phyloP scores from a whole-genome alignment of 23 red algal species.

The Gracilariopsis chorda region DNA sequence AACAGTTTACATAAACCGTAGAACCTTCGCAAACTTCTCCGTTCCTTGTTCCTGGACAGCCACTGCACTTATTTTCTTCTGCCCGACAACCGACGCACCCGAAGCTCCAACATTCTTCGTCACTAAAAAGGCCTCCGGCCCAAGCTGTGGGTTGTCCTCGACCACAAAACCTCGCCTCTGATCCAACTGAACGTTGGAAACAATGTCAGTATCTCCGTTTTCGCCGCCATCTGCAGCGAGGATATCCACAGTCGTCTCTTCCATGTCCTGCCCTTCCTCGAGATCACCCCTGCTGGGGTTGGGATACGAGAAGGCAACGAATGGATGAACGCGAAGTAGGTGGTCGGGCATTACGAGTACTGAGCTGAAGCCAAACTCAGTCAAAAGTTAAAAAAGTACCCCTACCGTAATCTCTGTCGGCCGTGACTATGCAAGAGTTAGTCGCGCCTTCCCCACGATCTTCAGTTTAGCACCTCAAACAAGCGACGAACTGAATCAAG shows the following conservation, averaged over 20 bases:
- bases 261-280: not conserved
- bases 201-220: not conserved
- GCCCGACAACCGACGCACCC: not conserved
- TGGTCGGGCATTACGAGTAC: slow-evolving; percentile 11
- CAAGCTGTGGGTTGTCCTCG: slow-evolving; percentile 23
- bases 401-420: not conserved
- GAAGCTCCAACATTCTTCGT: not conserved
- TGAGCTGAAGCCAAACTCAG: not conserved
- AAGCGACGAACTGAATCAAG: not conserved
- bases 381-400: not conserved
- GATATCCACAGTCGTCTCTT: not conserved
- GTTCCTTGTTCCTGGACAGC: slow-evolving; percentile 20
- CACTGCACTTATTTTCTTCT: not conserved
- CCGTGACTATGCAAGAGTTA: not conserved
- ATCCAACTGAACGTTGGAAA: not conserved
- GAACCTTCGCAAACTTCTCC: slow-evolving; percentile 31
- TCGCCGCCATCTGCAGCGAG: not conserved
- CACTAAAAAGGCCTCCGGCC: not conserved
- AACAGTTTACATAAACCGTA: slow-evolving; percentile 49
- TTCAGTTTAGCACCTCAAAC: not conserved
- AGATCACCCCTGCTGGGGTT: slow-evolving; percentile 4
- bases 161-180: not conserved
- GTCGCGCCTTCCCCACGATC: not conserved
- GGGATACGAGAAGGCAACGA: not conserved
- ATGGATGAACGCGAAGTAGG: slow-evolving; percentile 8